Conservation (phyloP, 2,329 filamentous ascomycete genomes). For the Neurospora crassa region DNA sequence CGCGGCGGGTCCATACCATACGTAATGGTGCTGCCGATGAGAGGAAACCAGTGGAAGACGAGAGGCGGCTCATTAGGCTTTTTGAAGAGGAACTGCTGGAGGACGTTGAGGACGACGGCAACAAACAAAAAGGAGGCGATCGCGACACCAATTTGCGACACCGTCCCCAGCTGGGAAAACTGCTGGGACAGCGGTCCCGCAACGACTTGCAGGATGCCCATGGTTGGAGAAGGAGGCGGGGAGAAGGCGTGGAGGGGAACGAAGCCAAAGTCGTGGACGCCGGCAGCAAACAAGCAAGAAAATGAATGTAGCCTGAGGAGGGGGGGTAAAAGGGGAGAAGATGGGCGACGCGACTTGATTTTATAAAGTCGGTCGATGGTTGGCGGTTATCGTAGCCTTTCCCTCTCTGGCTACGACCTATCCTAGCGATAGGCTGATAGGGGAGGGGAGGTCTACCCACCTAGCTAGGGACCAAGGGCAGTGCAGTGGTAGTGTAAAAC, state of each 20-base stretch:
- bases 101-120: conserved; percentile 66
- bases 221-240: conserved; percentile 18
- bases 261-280: neutral
- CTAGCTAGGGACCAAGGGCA: neutral
- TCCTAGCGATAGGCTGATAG: neutral
- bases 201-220: conserved; percentile 48
- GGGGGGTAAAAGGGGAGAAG: neutral
- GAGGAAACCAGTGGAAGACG: conserved; percentile 72
- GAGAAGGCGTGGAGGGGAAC: neutral
- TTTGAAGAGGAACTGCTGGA: conserved; percentile 69
- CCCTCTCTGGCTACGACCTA: neutral
- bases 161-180: conserved; percentile 37
- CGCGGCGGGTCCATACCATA: conserved; percentile 91
- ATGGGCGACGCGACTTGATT: neutral
- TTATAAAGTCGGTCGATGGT: neutral
- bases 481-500: neutral
- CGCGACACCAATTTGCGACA: conserved; percentile 36
- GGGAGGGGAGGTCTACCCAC: too few species aligned
- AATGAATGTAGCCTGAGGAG: neutral
- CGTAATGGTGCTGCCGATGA: conserved; percentile 82
- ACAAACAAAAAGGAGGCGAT: conserved; percentile 36
- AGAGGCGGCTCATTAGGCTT: conserved; percentile 73
- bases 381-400: neutral
- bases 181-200: conserved; percentile 40
- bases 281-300: neutral